These are phyloP conservation scores for Metrosideros polymorpha DNA, from an alignment of 441 rosid genomes.

Conservation along the genomic window DNA sequence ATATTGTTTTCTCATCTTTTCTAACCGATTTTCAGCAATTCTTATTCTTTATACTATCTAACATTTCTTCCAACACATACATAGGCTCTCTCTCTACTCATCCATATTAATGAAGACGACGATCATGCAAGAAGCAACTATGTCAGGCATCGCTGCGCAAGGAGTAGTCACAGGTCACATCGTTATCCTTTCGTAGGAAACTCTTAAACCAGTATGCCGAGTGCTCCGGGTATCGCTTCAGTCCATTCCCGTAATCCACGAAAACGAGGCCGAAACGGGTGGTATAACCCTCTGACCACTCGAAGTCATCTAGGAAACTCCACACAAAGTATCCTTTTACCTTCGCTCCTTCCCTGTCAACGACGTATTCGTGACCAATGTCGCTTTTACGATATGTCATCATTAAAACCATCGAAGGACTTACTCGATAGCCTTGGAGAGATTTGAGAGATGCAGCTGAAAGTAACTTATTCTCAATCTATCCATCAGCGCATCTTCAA, in stretches of 20 bases:
- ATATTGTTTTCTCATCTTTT: too few relatives aligned
- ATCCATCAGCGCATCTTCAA: constrained; percentile 13
- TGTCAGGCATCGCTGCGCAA: too few relatives aligned
- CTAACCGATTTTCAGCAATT: too few relatives aligned
- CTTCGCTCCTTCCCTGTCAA: constrained; percentile 16
- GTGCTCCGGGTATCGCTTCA: constrained; percentile 19
- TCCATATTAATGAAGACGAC: too few relatives aligned
- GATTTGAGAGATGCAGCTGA: constrained; percentile 13
- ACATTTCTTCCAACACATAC: too few relatives aligned
- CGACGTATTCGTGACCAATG: too few relatives aligned
- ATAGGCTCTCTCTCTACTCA: too few relatives aligned
- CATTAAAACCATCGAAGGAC: background rate
- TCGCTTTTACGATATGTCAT: too few relatives aligned
- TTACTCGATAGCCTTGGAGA: constrained; percentile 23
- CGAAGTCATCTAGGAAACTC: constrained; percentile 30
- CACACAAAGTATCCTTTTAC: constrained; percentile 26
- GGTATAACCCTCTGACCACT: constrained; percentile 26
- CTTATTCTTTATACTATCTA: too few relatives aligned
- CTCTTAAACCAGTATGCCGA: constrained; percentile 21
- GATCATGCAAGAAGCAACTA: too few relatives aligned
- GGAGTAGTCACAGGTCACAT: too few relatives aligned
- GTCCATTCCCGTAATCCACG: constrained; percentile 17
- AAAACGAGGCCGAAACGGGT: constrained; percentile 17
- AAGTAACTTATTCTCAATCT: constrained; percentile 12
- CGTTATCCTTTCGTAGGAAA: background rate